Evolutionary conservation across 768 basidiomycete species (phyloP).

Genomic region (Tulasnella sp.): DNA sequence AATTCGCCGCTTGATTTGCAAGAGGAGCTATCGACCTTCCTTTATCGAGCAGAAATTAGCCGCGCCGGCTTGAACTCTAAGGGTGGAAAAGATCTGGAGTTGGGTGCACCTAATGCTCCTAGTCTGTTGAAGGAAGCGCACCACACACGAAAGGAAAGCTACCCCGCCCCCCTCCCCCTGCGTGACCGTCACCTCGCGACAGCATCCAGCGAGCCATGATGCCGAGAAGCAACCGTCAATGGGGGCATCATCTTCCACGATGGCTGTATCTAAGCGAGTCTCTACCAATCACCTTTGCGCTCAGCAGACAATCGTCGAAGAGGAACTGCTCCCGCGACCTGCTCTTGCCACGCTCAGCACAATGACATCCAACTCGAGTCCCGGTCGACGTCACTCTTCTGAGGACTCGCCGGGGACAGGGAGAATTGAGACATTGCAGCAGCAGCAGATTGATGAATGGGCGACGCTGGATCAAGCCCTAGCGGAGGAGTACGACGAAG

Average conservation of each 20-base stretch:
- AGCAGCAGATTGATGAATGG: not conserved
- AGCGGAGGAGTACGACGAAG: not conserved
- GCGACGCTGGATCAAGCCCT: not conserved
- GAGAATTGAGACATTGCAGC: too few relatives aligned
- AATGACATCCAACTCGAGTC: not conserved
- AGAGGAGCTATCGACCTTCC: not conserved
- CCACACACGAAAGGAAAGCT: not conserved
- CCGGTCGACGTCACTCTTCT: not conserved
- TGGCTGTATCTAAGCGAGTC: not conserved
- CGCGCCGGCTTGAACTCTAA: not conserved
- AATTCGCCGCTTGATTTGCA: not conserved
- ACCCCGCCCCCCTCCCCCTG: too few relatives aligned
- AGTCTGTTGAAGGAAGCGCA: not conserved
- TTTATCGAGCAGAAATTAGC: not conserved
- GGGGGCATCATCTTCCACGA: not conserved
- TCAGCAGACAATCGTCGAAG: not conserved
- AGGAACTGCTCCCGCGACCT: not conserved
- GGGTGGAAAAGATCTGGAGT: not conserved
- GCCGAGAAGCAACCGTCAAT: too few relatives aligned
- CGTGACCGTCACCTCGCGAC: too few relatives aligned
- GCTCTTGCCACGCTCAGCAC: not conserved
- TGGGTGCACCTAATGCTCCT: not conserved
- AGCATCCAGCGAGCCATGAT: too few relatives aligned
- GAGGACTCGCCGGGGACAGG: too few relatives aligned
- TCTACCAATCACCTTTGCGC: not conserved